Percentiles rank a stretch among this genome's conserved stretches.
Conservation (phyloP, 176 grass and related monocot genomes). For the Carex kokanica region DNA sequence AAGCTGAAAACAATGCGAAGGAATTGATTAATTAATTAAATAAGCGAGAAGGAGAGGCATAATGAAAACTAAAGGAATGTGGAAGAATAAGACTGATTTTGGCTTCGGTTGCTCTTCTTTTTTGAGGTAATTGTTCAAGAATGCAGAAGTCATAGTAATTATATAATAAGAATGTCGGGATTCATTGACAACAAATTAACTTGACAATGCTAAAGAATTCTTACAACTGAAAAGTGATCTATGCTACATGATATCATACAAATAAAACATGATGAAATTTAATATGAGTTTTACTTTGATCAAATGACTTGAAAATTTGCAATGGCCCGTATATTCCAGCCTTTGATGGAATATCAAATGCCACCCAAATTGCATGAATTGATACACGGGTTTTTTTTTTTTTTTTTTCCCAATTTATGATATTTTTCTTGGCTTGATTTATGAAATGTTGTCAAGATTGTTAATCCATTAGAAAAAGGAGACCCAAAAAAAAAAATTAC, state of each 20-base stretch:
- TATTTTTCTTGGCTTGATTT: neutral
- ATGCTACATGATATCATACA: neutral
- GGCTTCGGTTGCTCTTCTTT: neutral
- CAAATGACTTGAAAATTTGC: neutral
- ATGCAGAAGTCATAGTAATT: neutral
- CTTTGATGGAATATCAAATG: neutral
- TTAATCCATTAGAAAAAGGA: neutral
- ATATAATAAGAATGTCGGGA: neutral
- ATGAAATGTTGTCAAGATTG: slow-evolving; percentile 3
- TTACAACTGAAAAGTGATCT: neutral
- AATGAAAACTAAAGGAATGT: neutral
- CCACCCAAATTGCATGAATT: neutral
- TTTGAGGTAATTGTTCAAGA: neutral
- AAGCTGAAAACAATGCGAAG: neutral
- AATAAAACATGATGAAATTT: neutral
- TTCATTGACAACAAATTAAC: neutral
- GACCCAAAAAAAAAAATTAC: slow-evolving; percentile 29
- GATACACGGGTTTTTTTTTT: neutral
- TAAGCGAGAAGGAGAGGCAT: neutral
- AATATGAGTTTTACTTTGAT: neutral
- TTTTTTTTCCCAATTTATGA: too few species aligned
- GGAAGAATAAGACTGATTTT: neutral
- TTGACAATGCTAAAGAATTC: neutral
- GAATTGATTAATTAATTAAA: neutral
- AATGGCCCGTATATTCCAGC: neutral